A percentile compares a stretch with the other conserved stretches of the same genome.
Evolutionary conservation across 352 stramenopile genomes (phyloP).

Genomic region (Thalassiosira mediterranea): DNA sequence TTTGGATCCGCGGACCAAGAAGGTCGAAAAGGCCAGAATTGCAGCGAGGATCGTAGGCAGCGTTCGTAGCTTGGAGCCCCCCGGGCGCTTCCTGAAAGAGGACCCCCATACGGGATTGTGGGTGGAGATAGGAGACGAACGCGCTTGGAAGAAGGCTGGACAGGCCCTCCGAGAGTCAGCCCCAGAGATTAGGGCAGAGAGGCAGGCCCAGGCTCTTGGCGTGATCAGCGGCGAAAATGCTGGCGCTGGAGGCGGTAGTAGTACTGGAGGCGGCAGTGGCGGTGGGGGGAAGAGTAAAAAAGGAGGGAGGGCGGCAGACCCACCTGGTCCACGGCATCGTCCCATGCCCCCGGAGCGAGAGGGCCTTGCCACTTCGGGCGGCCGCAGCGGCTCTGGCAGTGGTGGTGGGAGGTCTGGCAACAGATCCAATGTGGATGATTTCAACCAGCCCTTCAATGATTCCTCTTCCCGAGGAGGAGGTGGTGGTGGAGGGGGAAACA

Average conservation of each 20-base stretch:
- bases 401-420: no score
- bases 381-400: constrained; percentile 8
- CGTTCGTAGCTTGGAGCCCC: constrained; percentile 63
- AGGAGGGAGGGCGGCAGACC: constrained; percentile 19
- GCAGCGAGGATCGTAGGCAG: constrained; percentile 63
- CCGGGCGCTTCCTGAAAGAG: constrained; percentile 80
- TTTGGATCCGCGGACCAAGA: constrained; percentile 70
- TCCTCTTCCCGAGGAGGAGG: no score
- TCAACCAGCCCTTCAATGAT: no score
- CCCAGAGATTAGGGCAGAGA: constrained; percentile 45
- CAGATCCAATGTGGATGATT: no score
- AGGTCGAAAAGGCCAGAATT: constrained; percentile 80
- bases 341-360: constrained; percentile 44
- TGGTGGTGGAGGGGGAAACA: no score
- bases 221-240: not conserved
- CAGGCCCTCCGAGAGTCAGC: constrained; percentile 75
- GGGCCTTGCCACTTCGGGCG: constrained; percentile 19
- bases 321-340: constrained; percentile 40
- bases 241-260: not conserved
- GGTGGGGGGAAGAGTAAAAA: not conserved
- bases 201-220: constrained; percentile 33
- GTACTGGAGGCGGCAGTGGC: not conserved
- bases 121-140: constrained; percentile 81
- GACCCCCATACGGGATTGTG: constrained; percentile 63
- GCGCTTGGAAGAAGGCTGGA: constrained; percentile 77